Evolutionary conservation across 1,139 yeast species (phyloP).

Genomic region (Debaryomyces sp.): DNA sequence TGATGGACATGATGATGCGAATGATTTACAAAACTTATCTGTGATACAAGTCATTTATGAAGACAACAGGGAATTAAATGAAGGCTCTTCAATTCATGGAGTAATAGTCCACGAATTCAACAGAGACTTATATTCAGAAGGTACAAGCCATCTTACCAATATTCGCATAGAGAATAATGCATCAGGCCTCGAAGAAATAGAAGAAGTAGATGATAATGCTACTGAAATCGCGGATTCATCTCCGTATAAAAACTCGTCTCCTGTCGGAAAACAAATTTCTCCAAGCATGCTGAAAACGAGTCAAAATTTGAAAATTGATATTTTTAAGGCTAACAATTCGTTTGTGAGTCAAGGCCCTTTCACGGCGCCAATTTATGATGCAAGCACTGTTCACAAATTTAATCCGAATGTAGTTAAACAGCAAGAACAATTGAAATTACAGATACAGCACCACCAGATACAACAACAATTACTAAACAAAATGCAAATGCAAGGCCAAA

Average conservation of each 20-base stretch:
- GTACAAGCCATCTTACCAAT: conserved; percentile 13
- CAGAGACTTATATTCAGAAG: conserved; percentile 9
- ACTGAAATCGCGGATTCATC: conserved; percentile 47
- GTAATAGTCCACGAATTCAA: conserved; percentile 34
- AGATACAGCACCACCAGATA: conserved; percentile 1
- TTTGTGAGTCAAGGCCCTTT: conserved; percentile 30
- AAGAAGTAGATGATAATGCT: conserved; percentile 34
- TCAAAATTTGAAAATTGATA: conserved; percentile 24
- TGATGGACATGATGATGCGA: conserved; percentile 32
- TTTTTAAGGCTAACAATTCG: conserved; percentile 16
- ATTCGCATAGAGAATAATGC: conserved; percentile 14
- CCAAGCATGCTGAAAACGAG: conserved; percentile 5
- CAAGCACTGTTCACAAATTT: conserved; percentile 19
- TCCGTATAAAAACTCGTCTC: conserved; percentile 23
- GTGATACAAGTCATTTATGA: conserved; percentile 36
- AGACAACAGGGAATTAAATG: conserved; percentile 13
- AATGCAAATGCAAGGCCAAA: conserved; percentile 3
- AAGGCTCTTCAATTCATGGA: conserved; percentile 24
- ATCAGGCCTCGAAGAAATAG: conserved; percentile 3
- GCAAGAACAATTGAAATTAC: conserved; percentile 13
- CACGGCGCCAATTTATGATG: conserved; percentile 40
- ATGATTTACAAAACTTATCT: conserved; percentile 20
- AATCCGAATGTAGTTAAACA: conserved; percentile 19
- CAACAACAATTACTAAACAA: conserved; percentile 3
- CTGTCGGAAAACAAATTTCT: not conserved